Base-by-base conservation (phyloP, 2,329 filamentous ascomycete species). In the Aspergillus sclerotialis region DNA sequence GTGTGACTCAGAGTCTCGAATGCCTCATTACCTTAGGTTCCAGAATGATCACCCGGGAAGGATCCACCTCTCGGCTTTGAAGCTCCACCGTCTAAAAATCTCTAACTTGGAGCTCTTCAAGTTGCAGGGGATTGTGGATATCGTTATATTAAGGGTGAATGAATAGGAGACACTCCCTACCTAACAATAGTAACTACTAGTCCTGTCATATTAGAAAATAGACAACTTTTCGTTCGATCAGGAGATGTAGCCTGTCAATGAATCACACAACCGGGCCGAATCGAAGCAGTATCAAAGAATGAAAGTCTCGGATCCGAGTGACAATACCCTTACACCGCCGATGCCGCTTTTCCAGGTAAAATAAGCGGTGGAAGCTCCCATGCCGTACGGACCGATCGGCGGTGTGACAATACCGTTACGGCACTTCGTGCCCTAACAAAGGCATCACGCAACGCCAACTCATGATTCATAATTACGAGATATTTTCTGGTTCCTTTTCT, bases 301-400 rank as follows among this genome's bases (percentile, higher is more conserved):
- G n/a, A 23, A 8, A 19, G 11, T 30, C 29, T 21, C 12, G 4
- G 5, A 18, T 12, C 29, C 29, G 29, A 12, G 9, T 27, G 17
- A 33, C 31, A 26, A 17, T 33, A 26, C 23, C n/a, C 13, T 16
- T 33, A 33, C 31, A 5, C 21, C 31, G 16, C 31, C 31, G 31
- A 33, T 33, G 31, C 31, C 31, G 31, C 31, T 24, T 9, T 11
- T 12, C 15, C 23, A 13, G 11, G n/a, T 27, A n/a, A 12, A 33
- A 31, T 10, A 19, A 12, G 5, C 16, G 29, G 29, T 30, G 14
- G 7, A 24, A 24, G 4, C 23, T 24, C n/a, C 16, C n/a, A 9
- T 26, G 31, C 31, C 31, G 21, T 14, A 33, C 31, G 31, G 31
- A 17, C 14, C 31, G 31, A 33, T 27, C 31, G 31, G 31, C 23